A percentile compares a stretch with the other conserved stretches of the same genome.
Conservation (phyloP, 306 rosid genomes). For the Quercus glauca region DNA sequence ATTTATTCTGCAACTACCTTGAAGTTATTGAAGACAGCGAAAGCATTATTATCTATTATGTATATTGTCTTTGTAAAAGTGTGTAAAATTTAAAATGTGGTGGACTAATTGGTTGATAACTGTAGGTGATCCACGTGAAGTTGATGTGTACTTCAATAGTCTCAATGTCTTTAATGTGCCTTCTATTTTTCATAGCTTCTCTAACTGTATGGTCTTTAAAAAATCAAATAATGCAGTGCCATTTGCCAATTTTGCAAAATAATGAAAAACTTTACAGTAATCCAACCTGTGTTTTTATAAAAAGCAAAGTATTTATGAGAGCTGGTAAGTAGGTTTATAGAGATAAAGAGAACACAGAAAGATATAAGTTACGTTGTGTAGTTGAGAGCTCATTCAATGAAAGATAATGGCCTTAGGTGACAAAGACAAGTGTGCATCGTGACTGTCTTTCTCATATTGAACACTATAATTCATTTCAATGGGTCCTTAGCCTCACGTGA, state of each 20-base stretch:
- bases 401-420: conserved; percentile 23
- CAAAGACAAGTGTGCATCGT: conserved; percentile 30
- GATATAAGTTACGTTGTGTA: conserved; percentile 24
- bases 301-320: conserved; percentile 43
- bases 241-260: neutral
- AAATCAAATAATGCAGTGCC: neutral
- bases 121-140: conserved; percentile 19
- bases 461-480: neutral
- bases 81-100: neutral
- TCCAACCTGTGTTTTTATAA: neutral
- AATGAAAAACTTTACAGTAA: neutral
- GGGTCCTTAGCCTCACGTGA: conserved; percentile 67
- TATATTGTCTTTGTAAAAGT: neutral
- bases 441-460: conserved; percentile 36
- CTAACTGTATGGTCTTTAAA: conserved; percentile 3
- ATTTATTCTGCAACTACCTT: neutral
- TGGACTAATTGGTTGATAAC: neutral
- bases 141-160: neutral
- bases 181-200: neutral
- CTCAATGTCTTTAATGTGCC: neutral
- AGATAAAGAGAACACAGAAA: conserved; percentile 20
- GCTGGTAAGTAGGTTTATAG: conserved; percentile 50
- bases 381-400: conserved; percentile 60
- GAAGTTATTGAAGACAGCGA: neutral
- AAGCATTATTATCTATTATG: no score